Evolutionary conservation across 2,329 filamentous ascomycete genomes (phyloP).

Genomic region (Falciphora oryzae): DNA sequence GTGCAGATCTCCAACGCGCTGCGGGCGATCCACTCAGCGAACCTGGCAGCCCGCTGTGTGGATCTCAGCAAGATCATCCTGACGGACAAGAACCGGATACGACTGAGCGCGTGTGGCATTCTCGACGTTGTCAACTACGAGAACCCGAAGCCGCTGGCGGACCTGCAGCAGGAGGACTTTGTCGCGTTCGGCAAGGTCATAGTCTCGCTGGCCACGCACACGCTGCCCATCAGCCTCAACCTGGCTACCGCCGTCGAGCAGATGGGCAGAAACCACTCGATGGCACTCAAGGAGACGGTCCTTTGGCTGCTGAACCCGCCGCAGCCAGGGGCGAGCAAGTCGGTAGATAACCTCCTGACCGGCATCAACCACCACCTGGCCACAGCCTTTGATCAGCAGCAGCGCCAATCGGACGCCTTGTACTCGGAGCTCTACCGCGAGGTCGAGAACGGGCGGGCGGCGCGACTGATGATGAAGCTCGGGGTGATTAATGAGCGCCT

Average conservation of each 20-base stretch:
- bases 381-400: slow-evolving; percentile 66
- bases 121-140: slow-evolving; percentile 87
- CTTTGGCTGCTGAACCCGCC: slow-evolving; percentile 72
- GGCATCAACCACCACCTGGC: slow-evolving; percentile 75
- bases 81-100: slow-evolving; percentile 84
- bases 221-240: slow-evolving; percentile 42
- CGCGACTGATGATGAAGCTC: slow-evolving; percentile 75
- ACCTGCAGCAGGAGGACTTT: slow-evolving; percentile 85
- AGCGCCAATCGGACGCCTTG: slow-evolving; percentile 74
- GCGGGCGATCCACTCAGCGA: slow-evolving; percentile 74
- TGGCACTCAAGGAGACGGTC: slow-evolving; percentile 72
- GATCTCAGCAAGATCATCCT: slow-evolving; percentile 84
- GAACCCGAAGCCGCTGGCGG: slow-evolving; percentile 56
- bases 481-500: slow-evolving; percentile 78
- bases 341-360: slow-evolving; percentile 55
- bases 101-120: slow-evolving; percentile 81
- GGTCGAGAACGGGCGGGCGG: slow-evolving; percentile 82
- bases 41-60: slow-evolving; percentile 79
- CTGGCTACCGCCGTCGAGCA: slow-evolving; percentile 68
- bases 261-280: slow-evolving; percentile 64
- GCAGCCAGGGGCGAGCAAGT: slow-evolving; percentile 22
- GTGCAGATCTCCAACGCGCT: slow-evolving; percentile 86
- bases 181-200: slow-evolving; percentile 78
- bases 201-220: slow-evolving; percentile 73
- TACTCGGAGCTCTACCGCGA: slow-evolving; percentile 69